A percentile compares a stretch with the other conserved stretches of the same genome.
phyloP scores from a whole-genome alignment of 805 yeast species.

The Geotrichum ghanense region DNA sequence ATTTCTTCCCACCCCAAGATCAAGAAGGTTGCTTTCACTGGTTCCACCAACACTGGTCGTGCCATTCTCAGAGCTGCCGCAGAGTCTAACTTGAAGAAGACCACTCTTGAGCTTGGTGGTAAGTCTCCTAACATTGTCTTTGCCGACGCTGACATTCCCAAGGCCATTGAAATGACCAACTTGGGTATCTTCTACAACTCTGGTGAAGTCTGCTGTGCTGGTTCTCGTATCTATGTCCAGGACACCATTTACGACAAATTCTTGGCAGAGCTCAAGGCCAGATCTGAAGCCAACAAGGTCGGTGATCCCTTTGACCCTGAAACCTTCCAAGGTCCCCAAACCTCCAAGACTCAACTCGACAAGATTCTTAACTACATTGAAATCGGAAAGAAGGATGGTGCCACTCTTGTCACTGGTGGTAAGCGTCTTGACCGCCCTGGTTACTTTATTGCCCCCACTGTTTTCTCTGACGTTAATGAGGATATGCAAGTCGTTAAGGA shows the following conservation, averaged over 20 bases:
- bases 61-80: constrained; percentile 62
- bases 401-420: constrained; percentile 69
- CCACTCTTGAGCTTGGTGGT: constrained; percentile 88
- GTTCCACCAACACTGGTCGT: constrained; percentile 80
- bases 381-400: constrained; percentile 70
- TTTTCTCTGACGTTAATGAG: constrained; percentile 55
- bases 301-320: constrained; percentile 72
- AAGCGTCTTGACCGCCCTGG: constrained; percentile 39
- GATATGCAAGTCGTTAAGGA: constrained; percentile 54
- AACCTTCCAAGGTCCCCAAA: constrained; percentile 78
- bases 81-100: constrained; percentile 59
- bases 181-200: constrained; percentile 78
- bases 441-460: constrained; percentile 58
- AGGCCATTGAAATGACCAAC: constrained; percentile 59
- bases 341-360: constrained; percentile 59
- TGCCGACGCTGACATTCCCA: constrained; percentile 66
- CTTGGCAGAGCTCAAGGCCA: constrained; percentile 39
- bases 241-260: constrained; percentile 67
- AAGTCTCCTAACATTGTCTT: constrained; percentile 82
- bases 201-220: constrained; percentile 92
- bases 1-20: constrained; percentile 49
- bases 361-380: constrained; percentile 62
- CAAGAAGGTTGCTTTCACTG: constrained; percentile 82
- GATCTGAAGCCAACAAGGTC: constrained; percentile 39
- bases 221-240: constrained; percentile 79